These are phyloP conservation scores for Byssothecium circinans DNA, from an alignment of 2,329 filamentous ascomycete species.

Conservation along the genomic window DNA sequence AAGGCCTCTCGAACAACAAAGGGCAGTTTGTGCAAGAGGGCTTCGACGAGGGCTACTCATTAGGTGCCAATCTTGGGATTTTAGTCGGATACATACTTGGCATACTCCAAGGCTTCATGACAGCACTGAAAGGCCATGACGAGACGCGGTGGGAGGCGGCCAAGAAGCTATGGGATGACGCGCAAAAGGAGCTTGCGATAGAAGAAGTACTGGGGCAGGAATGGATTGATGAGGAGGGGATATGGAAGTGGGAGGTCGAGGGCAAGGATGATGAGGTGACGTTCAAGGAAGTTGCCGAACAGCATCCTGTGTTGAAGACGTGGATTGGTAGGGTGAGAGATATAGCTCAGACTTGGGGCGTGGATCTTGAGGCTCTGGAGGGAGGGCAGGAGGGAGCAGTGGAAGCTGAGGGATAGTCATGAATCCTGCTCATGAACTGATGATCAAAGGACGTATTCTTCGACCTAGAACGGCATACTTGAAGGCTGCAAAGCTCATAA, in stretches of 20 bases:
- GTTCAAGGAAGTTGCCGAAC: constrained; percentile 56
- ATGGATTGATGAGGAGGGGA: constrained; percentile 71
- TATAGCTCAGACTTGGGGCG: constrained; percentile 46
- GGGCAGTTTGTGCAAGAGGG: constrained; percentile 75
- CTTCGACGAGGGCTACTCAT: constrained; percentile 86
- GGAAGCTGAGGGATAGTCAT: constrained; percentile 44
- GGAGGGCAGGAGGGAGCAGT: constrained; percentile 40
- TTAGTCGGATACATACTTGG: constrained; percentile 75
- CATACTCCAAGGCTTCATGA: constrained; percentile 69
- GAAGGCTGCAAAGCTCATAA: background rate
- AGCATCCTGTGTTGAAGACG: constrained; percentile 67
- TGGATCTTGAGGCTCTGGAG: constrained; percentile 45
- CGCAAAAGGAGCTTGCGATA: constrained; percentile 62
- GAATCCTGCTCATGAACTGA: constrained; percentile 4
- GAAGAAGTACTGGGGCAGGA: constrained; percentile 63
- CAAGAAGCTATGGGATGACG: constrained; percentile 44
- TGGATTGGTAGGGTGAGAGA: constrained; percentile 57
- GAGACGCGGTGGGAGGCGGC: constrained; percentile 31
- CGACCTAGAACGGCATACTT: background rate
- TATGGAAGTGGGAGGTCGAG: constrained; percentile 66
- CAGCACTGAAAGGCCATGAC: constrained; percentile 47
- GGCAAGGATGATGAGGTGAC: constrained; percentile 39
- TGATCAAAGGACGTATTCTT: background rate
- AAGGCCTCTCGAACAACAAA: constrained; percentile 79
- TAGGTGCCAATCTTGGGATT: constrained; percentile 80